Base-by-base conservation (phyloP, 1,284 basidiomycete species). In the Testicularia cyperi region DNA sequence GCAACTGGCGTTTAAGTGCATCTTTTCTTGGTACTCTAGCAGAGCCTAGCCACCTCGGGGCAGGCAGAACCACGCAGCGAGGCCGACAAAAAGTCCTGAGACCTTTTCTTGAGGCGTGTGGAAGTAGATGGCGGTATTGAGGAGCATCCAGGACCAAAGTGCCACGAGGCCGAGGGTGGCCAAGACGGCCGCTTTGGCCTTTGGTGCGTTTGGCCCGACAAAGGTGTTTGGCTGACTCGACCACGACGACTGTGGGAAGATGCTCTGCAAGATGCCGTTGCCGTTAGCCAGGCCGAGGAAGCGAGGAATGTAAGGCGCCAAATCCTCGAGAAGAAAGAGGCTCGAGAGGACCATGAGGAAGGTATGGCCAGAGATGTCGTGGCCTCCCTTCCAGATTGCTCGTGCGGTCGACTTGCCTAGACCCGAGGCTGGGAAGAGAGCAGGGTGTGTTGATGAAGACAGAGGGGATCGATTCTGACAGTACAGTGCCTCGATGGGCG, bases 341-440 rank as follows among this genome's bases (percentile, higher is more conserved):
- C 83, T 80, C n/a, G 86, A 83, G 79, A 95, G 83, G 2, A 88
- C 88, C 63, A 97, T 82, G 55, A 98, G 82, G 80, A 96, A 97
- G 20, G 91, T 83, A 75, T 98, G 94, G 2, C 92, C 92, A 0
- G 90, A 92, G 12, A 97, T 84, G 72, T 98, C 94, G 76, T 95
- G 91, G 0, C 92, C 92, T 52, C 83, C 85, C 70, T 83, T 83
- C 64, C 89, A 77, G 18, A 68, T 41, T 10, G 61, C 32, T 2
- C 47, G 24, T 42, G 57, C 44, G 25, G 31, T 35, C 30, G 49
- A 46, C 10, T 16, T 32, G 8, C 9, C 9, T 6, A 35, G 33
- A 9, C 19, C 16, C 8, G 21, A 13, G 6, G 33, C 26, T 5
- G 45, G 19, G 31, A 60, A 57, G 6, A 67, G 44, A 1, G 49